Conservation (phyloP, 1,284 basidiomycete species). For the Cerioporus squamosus region DNA sequence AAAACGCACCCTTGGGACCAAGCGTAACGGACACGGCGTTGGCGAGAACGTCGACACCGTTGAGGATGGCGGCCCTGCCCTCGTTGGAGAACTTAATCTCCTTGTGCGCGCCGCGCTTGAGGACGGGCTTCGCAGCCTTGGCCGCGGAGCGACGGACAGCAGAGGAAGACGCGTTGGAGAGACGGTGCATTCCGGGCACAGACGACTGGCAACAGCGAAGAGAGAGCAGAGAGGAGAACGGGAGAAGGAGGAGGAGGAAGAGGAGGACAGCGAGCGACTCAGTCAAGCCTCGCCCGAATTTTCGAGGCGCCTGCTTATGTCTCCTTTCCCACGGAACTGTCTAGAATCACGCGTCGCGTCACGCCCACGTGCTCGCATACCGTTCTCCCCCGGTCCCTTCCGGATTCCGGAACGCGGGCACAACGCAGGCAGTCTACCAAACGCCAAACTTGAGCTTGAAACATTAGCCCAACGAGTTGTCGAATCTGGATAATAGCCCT, state of each 20-base stretch:
- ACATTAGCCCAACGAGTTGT: too few relatives aligned
- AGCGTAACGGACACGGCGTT: constrained; percentile 95
- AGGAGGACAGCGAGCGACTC: neutral
- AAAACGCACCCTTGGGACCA: constrained; percentile 85
- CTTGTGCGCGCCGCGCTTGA: constrained; percentile 85
- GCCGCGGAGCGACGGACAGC: constrained; percentile 46
- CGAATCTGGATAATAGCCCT: too few relatives aligned
- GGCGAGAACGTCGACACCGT: constrained; percentile 95
- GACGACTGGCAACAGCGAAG: too few relatives aligned
- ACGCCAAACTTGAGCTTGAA: too few relatives aligned
- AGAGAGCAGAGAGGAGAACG: neutral
- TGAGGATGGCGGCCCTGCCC: constrained; percentile 91
- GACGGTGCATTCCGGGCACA: constrained; percentile 38
- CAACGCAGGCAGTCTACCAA: too few relatives aligned
- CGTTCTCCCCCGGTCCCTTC: too few relatives aligned
- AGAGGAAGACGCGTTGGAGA: constrained; percentile 46
- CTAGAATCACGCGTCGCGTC: constrained; percentile 31
- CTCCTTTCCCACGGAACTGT: constrained; percentile 26
- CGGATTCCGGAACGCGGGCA: too few relatives aligned
- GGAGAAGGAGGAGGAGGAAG: constrained; percentile 3
- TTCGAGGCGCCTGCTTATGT: constrained; percentile 21
- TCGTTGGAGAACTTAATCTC: constrained; percentile 98
- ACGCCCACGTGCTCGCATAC: constrained; percentile 11
- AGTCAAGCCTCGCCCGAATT: neutral
- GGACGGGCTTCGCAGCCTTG: constrained; percentile 51